These are phyloP conservation scores for Xylariaceae sp. DNA, from an alignment of 2,329 filamentous ascomycete species.

Conservation along the genomic window DNA sequence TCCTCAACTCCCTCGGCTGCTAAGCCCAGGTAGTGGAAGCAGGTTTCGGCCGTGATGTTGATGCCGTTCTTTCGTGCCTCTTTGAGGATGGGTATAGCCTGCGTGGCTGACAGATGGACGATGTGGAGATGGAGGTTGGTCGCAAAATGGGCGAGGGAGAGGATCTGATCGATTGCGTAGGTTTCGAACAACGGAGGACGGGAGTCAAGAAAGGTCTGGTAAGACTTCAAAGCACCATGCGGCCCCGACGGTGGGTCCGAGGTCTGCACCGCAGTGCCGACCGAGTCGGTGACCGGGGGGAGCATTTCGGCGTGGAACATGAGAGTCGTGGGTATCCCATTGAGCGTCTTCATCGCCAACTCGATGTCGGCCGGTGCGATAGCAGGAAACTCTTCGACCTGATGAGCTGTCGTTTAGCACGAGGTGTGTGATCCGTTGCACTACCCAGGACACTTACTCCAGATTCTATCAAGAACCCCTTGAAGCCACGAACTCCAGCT, in stretches of 20 bases:
- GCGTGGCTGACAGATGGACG: constrained; percentile 84
- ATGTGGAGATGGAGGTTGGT: constrained; percentile 85
- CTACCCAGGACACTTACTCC: constrained; percentile 80
- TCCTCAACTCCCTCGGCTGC: constrained; percentile 75
- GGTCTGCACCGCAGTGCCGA: constrained; percentile 68
- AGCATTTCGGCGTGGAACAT: constrained; percentile 99
- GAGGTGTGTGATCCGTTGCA: too few relatives aligned
- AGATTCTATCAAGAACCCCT: constrained; percentile 94
- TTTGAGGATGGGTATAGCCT: constrained; percentile 76
- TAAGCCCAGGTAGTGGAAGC: constrained; percentile 88
- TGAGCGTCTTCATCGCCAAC: constrained; percentile 74
- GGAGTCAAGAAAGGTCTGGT: constrained; percentile 87
- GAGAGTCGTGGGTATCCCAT: constrained; percentile 76
- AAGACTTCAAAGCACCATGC: constrained; percentile 66
- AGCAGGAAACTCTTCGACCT: constrained; percentile 94
- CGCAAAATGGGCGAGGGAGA: constrained; percentile 73
- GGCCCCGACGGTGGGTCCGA: constrained; percentile 66
- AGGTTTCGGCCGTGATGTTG: constrained; percentile 89
- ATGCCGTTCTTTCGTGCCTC: constrained; percentile 67
- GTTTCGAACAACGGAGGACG: constrained; percentile 87
- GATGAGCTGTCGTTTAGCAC: too few relatives aligned
- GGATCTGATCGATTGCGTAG: constrained; percentile 80
- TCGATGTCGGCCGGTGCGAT: constrained; percentile 75
- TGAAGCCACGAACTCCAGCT: constrained; percentile 88
- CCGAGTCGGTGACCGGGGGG: constrained; percentile 74